Evolutionary conservation across 768 basidiomycete species (phyloP).

Genomic region (Tubosaeta sp.): DNA sequence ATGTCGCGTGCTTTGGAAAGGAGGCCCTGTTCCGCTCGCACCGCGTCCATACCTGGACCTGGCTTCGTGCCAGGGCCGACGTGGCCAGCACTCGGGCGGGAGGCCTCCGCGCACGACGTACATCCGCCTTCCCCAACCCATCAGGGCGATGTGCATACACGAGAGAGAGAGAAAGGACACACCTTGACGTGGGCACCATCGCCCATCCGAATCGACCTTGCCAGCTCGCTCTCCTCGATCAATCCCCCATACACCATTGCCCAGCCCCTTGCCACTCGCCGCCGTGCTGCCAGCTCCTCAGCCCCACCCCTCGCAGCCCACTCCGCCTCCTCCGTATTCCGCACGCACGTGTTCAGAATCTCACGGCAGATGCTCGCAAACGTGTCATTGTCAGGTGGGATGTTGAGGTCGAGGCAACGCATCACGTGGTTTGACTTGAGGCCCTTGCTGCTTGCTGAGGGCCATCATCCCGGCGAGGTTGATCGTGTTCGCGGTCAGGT

Average conservation of each 20-base stretch:
- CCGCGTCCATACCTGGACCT: background rate
- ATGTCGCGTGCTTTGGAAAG: slow-evolving; percentile 49
- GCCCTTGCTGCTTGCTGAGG: slow-evolving; percentile 75
- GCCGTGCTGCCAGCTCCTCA: background rate
- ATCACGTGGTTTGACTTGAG: slow-evolving; percentile 81
- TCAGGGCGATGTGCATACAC: no score
- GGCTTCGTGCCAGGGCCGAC: background rate
- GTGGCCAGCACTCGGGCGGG: background rate
- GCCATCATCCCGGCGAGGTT: slow-evolving; percentile 94
- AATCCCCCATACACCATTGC: slow-evolving; percentile 64
- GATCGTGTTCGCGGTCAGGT: slow-evolving; percentile 77
- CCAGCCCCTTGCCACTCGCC: slow-evolving; percentile 45
- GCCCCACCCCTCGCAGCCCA: no score
- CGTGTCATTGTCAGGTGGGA: slow-evolving; percentile 80
- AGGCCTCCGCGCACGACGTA: slow-evolving; percentile 35
- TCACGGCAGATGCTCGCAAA: slow-evolving; percentile 76
- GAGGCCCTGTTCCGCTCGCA: slow-evolving; percentile 31
- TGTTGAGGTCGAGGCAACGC: slow-evolving; percentile 90
- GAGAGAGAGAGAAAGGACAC: slow-evolving; percentile 26
- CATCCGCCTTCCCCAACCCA: no score
- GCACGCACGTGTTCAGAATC: slow-evolving; percentile 64
- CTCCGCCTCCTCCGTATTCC: slow-evolving; percentile 83
- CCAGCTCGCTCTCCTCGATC: slow-evolving; percentile 83
- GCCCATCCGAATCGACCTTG: slow-evolving; percentile 57
- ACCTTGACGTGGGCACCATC: slow-evolving; percentile 39